Base-by-base conservation (phyloP, 116 monocot species). In the Posidonia oceanica region DNA sequence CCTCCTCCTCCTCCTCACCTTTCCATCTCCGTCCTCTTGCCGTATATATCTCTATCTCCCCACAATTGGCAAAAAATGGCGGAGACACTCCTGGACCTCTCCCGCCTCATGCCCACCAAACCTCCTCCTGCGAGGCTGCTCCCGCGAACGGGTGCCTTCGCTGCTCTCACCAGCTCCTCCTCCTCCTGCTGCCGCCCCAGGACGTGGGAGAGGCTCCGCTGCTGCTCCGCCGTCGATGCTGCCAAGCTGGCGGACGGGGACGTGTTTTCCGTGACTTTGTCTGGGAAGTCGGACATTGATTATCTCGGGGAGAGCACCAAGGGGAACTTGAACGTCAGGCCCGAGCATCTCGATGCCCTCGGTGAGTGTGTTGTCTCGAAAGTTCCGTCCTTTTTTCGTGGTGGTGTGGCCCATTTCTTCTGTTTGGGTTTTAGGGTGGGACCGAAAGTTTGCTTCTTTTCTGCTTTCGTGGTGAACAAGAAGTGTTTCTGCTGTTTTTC, bases 251-350 rank as follows among this genome's bases (percentile, higher is more conserved):
- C 70, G 11, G 87, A 71, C n/a, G 85, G 57, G 64, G 85, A 83
- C 52, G 74, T 88, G 74, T 95, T 95, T 81, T 86, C 91, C 4
- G 77, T 91, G 76, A 95, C 91, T 23, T 84, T 84, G n/a, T 88
- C 95, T 7, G 79, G 81, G 74, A 79, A 74, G 56, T 91, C 88
- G 18, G 86, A 85, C 6, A 83, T 96, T 40, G 95, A 96, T 71
- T 96, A 96, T 61, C 80, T 96, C 8, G 95, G 91, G 13, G 86
- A 96, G 83, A 96, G 91, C 77, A 96, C 91, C 67, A 96, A 91
- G 72, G 95, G 91, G 54, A 86, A 96, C 75, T 75, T 96, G 78
- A 88, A 85, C 67, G 86, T 96, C 54, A 84, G 77, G 58, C 59
- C 64, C 63, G 91, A 91, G 68, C 84, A 81, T 39, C 76, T 88